These are phyloP conservation scores for Boletus huronensis DNA, from an alignment of 768 basidiomycete genomes.

Conservation along the genomic window DNA sequence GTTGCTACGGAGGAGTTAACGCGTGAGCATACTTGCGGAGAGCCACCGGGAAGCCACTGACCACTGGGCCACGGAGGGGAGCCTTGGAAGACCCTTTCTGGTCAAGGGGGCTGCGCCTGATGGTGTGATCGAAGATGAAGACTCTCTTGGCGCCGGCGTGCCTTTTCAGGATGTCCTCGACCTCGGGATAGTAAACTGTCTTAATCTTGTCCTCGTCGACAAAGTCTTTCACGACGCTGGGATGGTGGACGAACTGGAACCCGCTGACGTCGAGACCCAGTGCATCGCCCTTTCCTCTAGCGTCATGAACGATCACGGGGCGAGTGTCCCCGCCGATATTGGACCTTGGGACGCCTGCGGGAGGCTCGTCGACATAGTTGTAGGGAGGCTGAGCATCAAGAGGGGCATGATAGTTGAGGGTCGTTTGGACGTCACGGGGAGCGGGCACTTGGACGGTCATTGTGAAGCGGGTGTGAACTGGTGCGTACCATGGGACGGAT, in stretches of 20 bases:
- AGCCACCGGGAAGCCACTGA: constrained; percentile 14
- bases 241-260: constrained; percentile 38
- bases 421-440: constrained; percentile 36
- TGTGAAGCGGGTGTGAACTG: neutral
- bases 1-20: constrained; percentile 22
- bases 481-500: neutral
- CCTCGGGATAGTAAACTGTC: constrained; percentile 40
- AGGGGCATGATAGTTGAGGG: constrained; percentile 36
- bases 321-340: constrained; percentile 30
- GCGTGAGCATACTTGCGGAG: neutral
- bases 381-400: constrained; percentile 31
- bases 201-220: constrained; percentile 37
- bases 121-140: constrained; percentile 46
- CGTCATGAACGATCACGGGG: constrained; percentile 26
- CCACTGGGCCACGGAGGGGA: constrained; percentile 32
- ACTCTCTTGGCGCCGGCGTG: constrained; percentile 37
- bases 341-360: constrained; percentile 22
- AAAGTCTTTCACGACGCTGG: constrained; percentile 38
- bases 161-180: constrained; percentile 39
- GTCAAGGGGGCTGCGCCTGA: constrained; percentile 26
- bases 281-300: constrained; percentile 30
- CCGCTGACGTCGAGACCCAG: constrained; percentile 41
- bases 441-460: constrained; percentile 25
- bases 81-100: neutral
- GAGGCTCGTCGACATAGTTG: constrained; percentile 33